Evolutionary conservation across 306 rosid species (phyloP).

Genomic region (Cucurbita maxima): DNA sequence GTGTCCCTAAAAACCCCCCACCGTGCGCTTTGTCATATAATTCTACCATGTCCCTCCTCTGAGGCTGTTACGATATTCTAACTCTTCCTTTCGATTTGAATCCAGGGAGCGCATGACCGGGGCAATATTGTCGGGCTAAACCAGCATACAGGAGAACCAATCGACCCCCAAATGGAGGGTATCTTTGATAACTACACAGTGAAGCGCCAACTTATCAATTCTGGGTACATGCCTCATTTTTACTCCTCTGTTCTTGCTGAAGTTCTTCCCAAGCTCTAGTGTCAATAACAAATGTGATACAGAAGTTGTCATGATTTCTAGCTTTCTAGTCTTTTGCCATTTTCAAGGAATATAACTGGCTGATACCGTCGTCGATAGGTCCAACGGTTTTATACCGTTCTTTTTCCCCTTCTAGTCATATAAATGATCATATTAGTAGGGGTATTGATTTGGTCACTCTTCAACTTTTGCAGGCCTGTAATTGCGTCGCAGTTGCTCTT

Average conservation of each 20-base stretch:
- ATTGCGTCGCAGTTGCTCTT: constrained; percentile 79
- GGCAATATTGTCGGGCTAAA: constrained; percentile 74
- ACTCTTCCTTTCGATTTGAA: constrained; percentile 2
- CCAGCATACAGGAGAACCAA: constrained; percentile 78
- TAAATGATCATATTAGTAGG: neutral
- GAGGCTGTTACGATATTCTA: neutral
- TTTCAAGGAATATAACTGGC: neutral
- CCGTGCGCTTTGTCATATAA: neutral
- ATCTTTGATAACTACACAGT: constrained; percentile 89
- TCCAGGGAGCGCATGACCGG: constrained; percentile 85
- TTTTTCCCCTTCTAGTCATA: neutral
- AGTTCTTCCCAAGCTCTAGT: neutral
- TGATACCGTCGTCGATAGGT: neutral
- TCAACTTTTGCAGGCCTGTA: constrained; percentile 59
- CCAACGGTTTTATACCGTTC: neutral
- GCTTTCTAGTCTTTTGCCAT: neutral
- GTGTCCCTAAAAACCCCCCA: neutral
- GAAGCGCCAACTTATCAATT: constrained; percentile 87
- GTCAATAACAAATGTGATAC: neutral
- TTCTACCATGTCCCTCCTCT: neutral
- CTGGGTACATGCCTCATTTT: constrained; percentile 39
- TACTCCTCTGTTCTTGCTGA: neutral
- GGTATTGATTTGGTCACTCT: neutral
- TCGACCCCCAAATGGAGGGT: constrained; percentile 92
- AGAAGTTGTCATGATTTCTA: neutral